Evolutionary conservation across 1,284 basidiomycete species (phyloP).

Genomic region (Leucoagaricus sp.): DNA sequence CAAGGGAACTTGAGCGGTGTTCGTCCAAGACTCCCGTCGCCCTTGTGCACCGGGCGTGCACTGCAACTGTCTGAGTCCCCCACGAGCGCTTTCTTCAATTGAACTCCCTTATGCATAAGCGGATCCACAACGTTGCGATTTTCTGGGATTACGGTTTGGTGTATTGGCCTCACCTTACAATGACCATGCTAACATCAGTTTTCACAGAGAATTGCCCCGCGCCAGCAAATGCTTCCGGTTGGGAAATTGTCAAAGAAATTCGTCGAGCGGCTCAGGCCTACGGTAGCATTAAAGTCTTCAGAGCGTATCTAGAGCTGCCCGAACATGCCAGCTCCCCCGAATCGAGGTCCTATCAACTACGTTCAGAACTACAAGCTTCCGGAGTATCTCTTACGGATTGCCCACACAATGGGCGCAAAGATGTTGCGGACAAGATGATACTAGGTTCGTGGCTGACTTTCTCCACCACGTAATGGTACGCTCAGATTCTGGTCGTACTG

Average conservation of each 20-base stretch:
- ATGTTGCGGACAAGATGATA: conserved; percentile 56
- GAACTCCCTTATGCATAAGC: conserved; percentile 3
- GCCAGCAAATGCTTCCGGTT: conserved; percentile 45
- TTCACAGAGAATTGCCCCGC: conserved; percentile 55
- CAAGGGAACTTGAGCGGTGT: not conserved
- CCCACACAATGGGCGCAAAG: conserved; percentile 57
- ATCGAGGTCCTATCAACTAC: conserved; percentile 38
- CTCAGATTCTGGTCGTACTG: conserved; percentile 28
- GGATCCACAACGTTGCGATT: conserved; percentile 10
- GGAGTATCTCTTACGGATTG: conserved; percentile 61
- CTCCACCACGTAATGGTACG: conserved; percentile 24
- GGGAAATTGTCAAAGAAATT: conserved; percentile 44
- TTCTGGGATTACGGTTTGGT: conserved; percentile 30
- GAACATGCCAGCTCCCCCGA: conserved; percentile 28
- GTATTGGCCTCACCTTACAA: conserved; percentile 19
- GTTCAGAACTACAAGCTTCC: conserved; percentile 59
- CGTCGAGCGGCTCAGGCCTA: conserved; percentile 42
- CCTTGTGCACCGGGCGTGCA: not conserved
- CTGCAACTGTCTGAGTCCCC: not conserved
- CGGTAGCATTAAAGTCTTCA: conserved; percentile 48
- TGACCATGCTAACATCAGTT: conserved; percentile 36
- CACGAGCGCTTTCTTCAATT: not conserved
- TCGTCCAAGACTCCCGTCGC: no score
- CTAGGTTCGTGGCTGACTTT: conserved; percentile 33
- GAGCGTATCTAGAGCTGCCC: conserved; percentile 52